These are phyloP conservation scores for Trichocladium antarcticum DNA, from an alignment of 495 filamentous ascomycete genomes.

Conservation along the genomic window DNA sequence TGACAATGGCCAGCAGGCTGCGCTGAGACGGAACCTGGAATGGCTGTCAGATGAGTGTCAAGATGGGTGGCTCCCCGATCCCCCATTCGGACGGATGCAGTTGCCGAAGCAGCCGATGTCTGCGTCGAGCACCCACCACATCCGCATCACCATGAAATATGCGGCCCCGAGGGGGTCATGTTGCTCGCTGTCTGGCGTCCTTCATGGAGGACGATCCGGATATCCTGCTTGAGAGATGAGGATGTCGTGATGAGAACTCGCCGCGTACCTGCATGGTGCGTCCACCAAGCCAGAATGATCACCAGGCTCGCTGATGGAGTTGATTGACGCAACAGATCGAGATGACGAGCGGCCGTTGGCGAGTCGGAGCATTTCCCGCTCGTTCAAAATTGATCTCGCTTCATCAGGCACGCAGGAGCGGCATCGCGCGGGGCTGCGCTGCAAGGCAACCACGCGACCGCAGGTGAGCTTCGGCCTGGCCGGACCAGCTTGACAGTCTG, in stretches of 20 bases:
- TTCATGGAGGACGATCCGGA: background rate
- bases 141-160: background rate
- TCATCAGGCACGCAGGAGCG: background rate
- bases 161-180: background rate
- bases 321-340: constrained; percentile 5
- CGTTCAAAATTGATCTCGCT: background rate
- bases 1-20: constrained; percentile 11
- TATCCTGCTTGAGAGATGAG: background rate
- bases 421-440: constrained; percentile 4
- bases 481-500: too few relatives aligned
- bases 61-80: constrained; percentile 4
- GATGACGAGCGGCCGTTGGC: background rate
- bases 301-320: background rate
- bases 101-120: background rate
- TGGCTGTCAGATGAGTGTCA: background rate
- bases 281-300: constrained; percentile 9
- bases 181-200: background rate
- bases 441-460: constrained; percentile 9
- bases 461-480: background rate
- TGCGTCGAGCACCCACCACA: background rate
- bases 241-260: background rate
- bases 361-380: constrained; percentile 4
- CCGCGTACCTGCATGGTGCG: constrained; percentile 14
- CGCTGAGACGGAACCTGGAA: constrained; percentile 7
- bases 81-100: constrained; percentile 3